Evolutionary conservation across 371 early-diverging fungal genomes (phyloP).

Genomic region (Mucor circinelloides): DNA sequence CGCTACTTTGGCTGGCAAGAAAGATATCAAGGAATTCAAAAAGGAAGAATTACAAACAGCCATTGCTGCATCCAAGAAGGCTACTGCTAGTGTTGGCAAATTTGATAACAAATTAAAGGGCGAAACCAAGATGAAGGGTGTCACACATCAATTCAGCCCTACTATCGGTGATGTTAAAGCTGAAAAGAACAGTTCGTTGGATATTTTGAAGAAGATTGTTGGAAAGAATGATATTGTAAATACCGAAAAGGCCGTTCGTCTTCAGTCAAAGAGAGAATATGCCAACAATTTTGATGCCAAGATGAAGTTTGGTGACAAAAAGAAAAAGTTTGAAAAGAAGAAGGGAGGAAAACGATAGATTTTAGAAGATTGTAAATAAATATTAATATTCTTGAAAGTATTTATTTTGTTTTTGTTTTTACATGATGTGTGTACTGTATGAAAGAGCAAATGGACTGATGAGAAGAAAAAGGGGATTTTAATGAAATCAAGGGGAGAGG

Average conservation of each 20-base stretch:
- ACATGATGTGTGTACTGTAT: not conserved
- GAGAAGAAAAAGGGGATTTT: not conserved
- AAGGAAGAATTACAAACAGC: constrained; percentile 73
- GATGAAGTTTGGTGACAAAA: constrained; percentile 11
- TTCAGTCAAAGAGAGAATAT: constrained; percentile 23
- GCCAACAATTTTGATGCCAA: constrained; percentile 18
- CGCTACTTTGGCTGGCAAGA: constrained; percentile 50
- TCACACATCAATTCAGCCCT: constrained; percentile 74
- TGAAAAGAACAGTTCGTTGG: constrained; percentile 65
- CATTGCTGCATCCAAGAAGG: constrained; percentile 66
- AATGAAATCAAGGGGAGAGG: not conserved
- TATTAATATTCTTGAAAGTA: not conserved
- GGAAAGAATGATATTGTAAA: constrained; percentile 64
- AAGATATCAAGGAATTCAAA: constrained; percentile 51
- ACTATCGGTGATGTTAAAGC: constrained; percentile 55
- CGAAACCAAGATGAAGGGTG: constrained; percentile 80
- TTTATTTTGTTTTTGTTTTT: not conserved
- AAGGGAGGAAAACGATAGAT: constrained; percentile 12
- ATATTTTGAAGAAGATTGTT: constrained; percentile 63
- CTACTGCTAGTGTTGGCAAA: constrained; percentile 90
- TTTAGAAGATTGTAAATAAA: not conserved
- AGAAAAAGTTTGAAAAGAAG: constrained; percentile 10
- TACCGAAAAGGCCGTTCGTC: constrained; percentile 57
- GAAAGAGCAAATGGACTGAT: not conserved
- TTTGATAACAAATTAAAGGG: constrained; percentile 82